phyloP scores from a whole-genome alignment of 345 rosid genomes.

The Linum usitatissimum region DNA sequence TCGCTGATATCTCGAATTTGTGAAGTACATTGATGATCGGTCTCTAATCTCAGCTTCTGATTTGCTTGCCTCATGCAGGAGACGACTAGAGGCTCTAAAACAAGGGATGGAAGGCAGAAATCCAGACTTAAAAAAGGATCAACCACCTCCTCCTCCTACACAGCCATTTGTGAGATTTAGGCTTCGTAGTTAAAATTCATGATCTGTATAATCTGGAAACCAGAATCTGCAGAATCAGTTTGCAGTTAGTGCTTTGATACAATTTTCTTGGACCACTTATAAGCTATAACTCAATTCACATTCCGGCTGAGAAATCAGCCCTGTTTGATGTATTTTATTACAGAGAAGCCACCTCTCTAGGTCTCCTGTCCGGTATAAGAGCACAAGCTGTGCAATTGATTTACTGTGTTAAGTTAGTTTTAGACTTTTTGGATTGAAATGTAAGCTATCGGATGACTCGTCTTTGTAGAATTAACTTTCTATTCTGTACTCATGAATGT shows the following conservation, averaged over 20 bases:
- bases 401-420: not conserved
- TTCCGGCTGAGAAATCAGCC: not conserved
- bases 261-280: too few relatives aligned
- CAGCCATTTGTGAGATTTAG: conserved; percentile 12
- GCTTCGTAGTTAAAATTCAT: not conserved
- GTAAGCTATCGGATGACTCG: not conserved
- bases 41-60: not conserved
- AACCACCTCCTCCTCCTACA: conserved; percentile 23
- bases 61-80: conserved; percentile 18
- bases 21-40: not conserved
- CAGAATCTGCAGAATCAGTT: too few relatives aligned
- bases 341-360: too few relatives aligned
- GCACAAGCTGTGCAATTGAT: not conserved
- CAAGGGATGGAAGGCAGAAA: conserved; percentile 44
- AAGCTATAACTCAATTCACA: not conserved
- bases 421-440: not conserved
- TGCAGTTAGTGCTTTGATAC: too few relatives aligned
- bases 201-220: too few relatives aligned
- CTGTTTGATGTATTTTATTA: not conserved
- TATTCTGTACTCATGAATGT: too few relatives aligned
- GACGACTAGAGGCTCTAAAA: conserved; percentile 33
- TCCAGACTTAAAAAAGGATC: conserved; percentile 30
- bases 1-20: not conserved
- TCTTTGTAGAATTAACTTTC: not conserved
- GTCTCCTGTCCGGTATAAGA: too few relatives aligned